Evolutionary conservation across 495 filamentous ascomycete species (phyloP).

Genomic region (Xylaria nigripes): DNA sequence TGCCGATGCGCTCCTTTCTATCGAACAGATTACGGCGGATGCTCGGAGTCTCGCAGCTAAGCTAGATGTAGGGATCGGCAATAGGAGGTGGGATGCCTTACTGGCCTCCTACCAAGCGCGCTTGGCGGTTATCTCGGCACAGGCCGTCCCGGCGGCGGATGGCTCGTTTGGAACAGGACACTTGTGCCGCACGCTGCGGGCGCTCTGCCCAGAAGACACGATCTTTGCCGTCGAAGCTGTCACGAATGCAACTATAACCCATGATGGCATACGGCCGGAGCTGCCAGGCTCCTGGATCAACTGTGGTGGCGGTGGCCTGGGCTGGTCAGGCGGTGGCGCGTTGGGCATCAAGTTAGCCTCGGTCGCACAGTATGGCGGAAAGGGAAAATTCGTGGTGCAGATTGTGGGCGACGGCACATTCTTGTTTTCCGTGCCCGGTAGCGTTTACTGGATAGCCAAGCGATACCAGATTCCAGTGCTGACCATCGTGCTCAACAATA

Average conservation of each 20-base stretch:
- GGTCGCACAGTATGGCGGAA: constrained; percentile 52
- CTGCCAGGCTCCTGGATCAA: constrained; percentile 81
- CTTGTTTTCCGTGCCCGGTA: constrained; percentile 80
- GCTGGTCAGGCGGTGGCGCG: constrained; percentile 89
- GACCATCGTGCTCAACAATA: constrained; percentile 90
- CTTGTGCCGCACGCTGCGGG: constrained; percentile 56
- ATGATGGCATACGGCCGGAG: constrained; percentile 71
- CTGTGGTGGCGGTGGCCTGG: constrained; percentile 87
- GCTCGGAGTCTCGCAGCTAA: constrained; percentile 39
- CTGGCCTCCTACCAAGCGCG: constrained; percentile 51
- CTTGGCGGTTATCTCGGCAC: constrained; percentile 48
- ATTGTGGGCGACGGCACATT: constrained; percentile 92
- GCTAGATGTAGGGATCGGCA: constrained; percentile 38
- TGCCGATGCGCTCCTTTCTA: constrained; percentile 60
- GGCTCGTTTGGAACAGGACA: constrained; percentile 66
- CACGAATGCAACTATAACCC: constrained; percentile 68
- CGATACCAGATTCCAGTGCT: constrained; percentile 83
- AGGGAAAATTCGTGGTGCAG: constrained; percentile 81
- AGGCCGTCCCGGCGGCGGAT: constrained; percentile 48
- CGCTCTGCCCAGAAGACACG: constrained; percentile 62
- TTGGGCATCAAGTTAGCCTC: constrained; percentile 83
- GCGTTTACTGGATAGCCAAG: constrained; percentile 85
- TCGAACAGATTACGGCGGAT: constrained; percentile 60
- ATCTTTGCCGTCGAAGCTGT: constrained; percentile 87
- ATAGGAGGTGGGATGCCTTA: constrained; percentile 47